Evolutionary conservation across 768 basidiomycete genomes (phyloP).

Genomic region (Tubosaeta sp.): DNA sequence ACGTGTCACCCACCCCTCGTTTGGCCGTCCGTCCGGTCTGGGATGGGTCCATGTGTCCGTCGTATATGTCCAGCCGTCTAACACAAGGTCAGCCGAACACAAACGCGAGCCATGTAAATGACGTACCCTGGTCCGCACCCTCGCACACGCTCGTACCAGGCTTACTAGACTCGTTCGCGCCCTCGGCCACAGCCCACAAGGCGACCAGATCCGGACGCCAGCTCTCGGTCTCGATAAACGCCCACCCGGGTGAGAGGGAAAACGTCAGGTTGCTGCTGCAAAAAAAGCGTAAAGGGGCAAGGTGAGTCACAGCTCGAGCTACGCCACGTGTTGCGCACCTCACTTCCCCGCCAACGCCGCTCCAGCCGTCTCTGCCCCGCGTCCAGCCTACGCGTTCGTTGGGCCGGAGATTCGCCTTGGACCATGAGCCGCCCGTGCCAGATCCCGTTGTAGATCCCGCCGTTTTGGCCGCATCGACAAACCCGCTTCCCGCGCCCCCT

Average conservation of each 20-base stretch:
- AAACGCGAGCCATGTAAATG: neutral
- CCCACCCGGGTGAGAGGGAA: slow-evolving; percentile 69
- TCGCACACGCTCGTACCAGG: slow-evolving; percentile 3
- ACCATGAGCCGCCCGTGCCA: slow-evolving; percentile 31
- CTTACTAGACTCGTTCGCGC: too few species aligned
- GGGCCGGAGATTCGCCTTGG: slow-evolving; percentile 33
- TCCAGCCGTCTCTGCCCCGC: slow-evolving; percentile 67
- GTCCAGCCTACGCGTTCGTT: slow-evolving; percentile 67
- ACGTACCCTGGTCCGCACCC: slow-evolving; percentile 27
- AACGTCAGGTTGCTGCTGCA: slow-evolving; percentile 79
- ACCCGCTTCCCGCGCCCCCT: neutral
- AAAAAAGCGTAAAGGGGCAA: neutral
- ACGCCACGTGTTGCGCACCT: slow-evolving; percentile 43
- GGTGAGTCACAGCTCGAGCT: neutral
- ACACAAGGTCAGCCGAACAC: neutral
- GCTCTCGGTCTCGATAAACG: slow-evolving; percentile 70
- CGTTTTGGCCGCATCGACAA: neutral
- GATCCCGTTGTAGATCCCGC: neutral
- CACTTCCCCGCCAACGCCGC: slow-evolving; percentile 53
- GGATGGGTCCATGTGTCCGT: slow-evolving; percentile 71
- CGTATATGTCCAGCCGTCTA: slow-evolving; percentile 80
- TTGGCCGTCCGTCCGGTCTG: slow-evolving; percentile 33
- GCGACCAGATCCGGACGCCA: slow-evolving; percentile 67
- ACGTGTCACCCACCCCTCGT: slow-evolving; percentile 53
- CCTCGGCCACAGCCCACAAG: slow-evolving; percentile 43